These are phyloP conservation scores for Candida gorgasii DNA, from an alignment of 805 yeast species.

Conservation along the genomic window DNA sequence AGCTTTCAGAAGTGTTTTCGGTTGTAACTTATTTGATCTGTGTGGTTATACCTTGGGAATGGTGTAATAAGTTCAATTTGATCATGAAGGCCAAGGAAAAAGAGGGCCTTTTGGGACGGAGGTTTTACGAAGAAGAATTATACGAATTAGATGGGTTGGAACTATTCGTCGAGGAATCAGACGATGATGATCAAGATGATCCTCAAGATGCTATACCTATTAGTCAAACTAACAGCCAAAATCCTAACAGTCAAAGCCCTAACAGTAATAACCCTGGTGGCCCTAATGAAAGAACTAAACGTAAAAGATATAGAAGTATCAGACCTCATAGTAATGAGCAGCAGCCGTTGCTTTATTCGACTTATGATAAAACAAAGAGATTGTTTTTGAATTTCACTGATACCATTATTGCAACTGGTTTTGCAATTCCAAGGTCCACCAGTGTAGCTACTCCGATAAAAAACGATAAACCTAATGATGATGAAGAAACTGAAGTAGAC, in stretches of 20 bases:
- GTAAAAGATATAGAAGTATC: slow-evolving; percentile 7
- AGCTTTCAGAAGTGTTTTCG: slow-evolving; percentile 70
- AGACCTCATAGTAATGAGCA: slow-evolving; percentile 3
- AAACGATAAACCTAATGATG: background rate
- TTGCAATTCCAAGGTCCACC: slow-evolving; percentile 56
- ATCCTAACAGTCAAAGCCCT: no score
- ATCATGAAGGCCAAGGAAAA: slow-evolving; percentile 61
- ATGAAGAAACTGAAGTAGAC: slow-evolving; percentile 1
- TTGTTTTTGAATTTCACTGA: slow-evolving; percentile 50
- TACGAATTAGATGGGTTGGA: slow-evolving; percentile 42
- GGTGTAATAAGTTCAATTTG: slow-evolving; percentile 67
- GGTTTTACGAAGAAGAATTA: slow-evolving; percentile 67
- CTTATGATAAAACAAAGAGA: slow-evolving; percentile 30
- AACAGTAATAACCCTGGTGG: no score
- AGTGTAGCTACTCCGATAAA: slow-evolving; percentile 20
- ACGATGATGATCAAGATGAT: slow-evolving; percentile 8
- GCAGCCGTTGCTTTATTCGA: slow-evolving; percentile 3
- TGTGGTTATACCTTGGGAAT: slow-evolving; percentile 81
- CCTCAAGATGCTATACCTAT: no score
- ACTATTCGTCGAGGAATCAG: slow-evolving; percentile 40
- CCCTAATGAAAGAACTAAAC: background rate
- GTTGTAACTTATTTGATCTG: slow-evolving; percentile 70
- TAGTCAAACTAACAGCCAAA: no score
- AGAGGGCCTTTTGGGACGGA: slow-evolving; percentile 73
- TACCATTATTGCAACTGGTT: slow-evolving; percentile 55